Conservation (phyloP, 2,329 filamentous ascomycete genomes). For the Sporothrix brasiliensis region DNA sequence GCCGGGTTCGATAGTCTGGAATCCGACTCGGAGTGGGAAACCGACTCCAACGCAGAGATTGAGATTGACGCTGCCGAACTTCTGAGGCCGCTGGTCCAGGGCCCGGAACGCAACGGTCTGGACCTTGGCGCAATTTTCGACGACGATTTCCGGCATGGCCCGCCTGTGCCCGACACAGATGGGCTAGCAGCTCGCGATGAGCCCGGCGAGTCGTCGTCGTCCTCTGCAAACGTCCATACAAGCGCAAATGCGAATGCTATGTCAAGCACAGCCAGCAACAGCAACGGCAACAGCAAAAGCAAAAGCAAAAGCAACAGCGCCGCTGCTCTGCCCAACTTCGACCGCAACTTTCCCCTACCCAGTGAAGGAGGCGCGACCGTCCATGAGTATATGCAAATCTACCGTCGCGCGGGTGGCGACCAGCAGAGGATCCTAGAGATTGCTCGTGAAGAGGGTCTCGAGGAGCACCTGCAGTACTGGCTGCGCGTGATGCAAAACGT, state of each 20-base stretch:
- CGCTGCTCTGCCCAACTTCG: constrained; percentile 20
- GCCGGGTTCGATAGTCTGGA: constrained; percentile 3
- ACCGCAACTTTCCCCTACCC: not conserved
- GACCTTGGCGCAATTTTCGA: not conserved
- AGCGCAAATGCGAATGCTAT: not conserved
- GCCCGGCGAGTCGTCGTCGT: constrained; percentile 3
- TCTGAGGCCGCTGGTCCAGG: not conserved
- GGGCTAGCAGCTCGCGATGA: not conserved
- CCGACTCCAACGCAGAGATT: constrained; percentile 22
- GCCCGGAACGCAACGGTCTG: not conserved
- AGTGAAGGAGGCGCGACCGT: constrained; percentile 39
- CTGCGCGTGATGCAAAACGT: constrained; percentile 55
- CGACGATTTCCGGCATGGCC: not conserved
- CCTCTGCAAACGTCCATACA: not conserved
- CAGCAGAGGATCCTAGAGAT: constrained; percentile 61
- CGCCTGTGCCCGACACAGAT: constrained; percentile 16
- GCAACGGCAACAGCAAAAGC: not conserved
- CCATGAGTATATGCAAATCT: constrained; percentile 58
- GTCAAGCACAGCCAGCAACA: not conserved
- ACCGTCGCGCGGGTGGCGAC: constrained; percentile 62
- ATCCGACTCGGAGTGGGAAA: constrained; percentile 29
- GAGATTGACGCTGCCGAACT: constrained; percentile 10
- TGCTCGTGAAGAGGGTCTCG: constrained; percentile 62
- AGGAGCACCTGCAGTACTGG: constrained; percentile 62
- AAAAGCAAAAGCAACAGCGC: not conserved